A percentile compares a stretch with the other conserved stretches of the same genome.
Conservation (phyloP, 108 stramenopile species). For the Skeletonema potamos region DNA sequence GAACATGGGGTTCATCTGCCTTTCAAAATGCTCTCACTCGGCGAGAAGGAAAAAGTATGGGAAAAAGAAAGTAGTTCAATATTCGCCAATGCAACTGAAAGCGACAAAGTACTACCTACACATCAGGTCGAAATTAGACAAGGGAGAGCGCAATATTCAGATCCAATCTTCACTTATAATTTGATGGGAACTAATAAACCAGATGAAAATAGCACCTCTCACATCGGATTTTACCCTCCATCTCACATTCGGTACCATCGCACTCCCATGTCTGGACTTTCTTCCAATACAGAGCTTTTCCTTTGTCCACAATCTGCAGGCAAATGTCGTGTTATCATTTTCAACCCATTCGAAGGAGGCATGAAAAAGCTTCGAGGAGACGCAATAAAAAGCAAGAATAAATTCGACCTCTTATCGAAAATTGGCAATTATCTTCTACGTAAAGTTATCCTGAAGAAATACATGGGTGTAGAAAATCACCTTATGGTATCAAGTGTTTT, state of each 20-base stretch:
- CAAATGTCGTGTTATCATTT: conserved; percentile 17
- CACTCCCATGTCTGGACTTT: not conserved
- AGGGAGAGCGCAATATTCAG: conserved; percentile 6
- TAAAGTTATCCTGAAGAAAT: conserved; percentile 3
- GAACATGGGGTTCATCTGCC: conserved; percentile 8
- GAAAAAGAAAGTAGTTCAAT: not conserved
- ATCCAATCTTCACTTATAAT: conserved; percentile 11
- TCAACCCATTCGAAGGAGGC: conserved; percentile 18
- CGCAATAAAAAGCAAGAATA: not conserved
- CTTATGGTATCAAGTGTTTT: not conserved
- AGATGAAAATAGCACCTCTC: conserved; percentile 3
- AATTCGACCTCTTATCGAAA: not conserved
- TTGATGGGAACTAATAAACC: not conserved
- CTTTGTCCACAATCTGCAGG: conserved; percentile 21
- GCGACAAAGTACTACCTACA: conserved; percentile 2
- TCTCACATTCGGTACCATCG: conserved; percentile 26
- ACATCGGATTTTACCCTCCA: conserved; percentile 16
- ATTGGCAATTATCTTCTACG: not conserved
- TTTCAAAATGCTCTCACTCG: conserved; percentile 14
- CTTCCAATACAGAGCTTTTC: conserved; percentile 14
- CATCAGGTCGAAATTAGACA: conserved; percentile 9
- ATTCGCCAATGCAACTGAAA: not conserved
- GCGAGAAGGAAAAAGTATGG: not conserved
- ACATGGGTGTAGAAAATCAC: conserved; percentile 1
- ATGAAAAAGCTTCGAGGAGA: conserved; percentile 8